phyloP scores from a whole-genome alignment of 495 filamentous ascomycete species.

The Evansstolkia leycettana region DNA sequence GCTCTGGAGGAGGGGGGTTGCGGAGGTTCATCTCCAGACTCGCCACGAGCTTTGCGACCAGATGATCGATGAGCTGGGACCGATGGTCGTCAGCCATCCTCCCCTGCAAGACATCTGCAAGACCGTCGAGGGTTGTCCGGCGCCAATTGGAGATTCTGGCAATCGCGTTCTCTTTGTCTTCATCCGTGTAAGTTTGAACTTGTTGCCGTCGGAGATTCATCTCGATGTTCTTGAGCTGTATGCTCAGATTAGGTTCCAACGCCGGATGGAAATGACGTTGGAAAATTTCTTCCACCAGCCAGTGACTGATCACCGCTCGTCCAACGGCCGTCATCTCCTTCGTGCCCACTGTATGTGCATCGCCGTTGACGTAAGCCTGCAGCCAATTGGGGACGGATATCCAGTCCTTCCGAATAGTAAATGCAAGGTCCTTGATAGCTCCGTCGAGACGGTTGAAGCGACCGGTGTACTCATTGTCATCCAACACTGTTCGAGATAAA shows the following conservation, averaged over 20 bases:
- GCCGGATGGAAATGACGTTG: conserved; percentile 85
- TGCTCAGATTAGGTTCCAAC: conserved; percentile 61
- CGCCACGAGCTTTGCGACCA: conserved; percentile 59
- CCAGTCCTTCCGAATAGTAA: conserved; percentile 93
- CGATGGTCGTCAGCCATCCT: conserved; percentile 51
- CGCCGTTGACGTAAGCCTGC: conserved; percentile 61
- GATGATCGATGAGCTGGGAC: conserved; percentile 48
- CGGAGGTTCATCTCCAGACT: conserved; percentile 57
- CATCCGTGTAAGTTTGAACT: conserved; percentile 56
- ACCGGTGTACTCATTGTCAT: conserved; percentile 88
- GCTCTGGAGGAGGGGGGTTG: conserved; percentile 61
- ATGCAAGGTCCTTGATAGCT: conserved; percentile 87
- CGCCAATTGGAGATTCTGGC: conserved; percentile 89
- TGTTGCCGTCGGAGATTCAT: conserved; percentile 69
- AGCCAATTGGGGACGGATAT: conserved; percentile 69
- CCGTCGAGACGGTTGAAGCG: conserved; percentile 89
- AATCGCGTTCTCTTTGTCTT: conserved; percentile 81
- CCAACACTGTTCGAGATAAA: conserved; percentile 85
- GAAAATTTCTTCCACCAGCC: conserved; percentile 87
- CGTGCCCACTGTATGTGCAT: conserved; percentile 67
- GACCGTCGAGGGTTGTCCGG: conserved; percentile 84
- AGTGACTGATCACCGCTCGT: conserved; percentile 77
- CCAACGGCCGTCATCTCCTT: conserved; percentile 97
- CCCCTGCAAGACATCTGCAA: conserved; percentile 57
- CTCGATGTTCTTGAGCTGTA: conserved; percentile 75